Evolutionary conservation across 2,329 filamentous ascomycete genomes (phyloP), one percentile per base, ranked within the genome.

Genomic region (Xylariaceae sp.): DNA sequence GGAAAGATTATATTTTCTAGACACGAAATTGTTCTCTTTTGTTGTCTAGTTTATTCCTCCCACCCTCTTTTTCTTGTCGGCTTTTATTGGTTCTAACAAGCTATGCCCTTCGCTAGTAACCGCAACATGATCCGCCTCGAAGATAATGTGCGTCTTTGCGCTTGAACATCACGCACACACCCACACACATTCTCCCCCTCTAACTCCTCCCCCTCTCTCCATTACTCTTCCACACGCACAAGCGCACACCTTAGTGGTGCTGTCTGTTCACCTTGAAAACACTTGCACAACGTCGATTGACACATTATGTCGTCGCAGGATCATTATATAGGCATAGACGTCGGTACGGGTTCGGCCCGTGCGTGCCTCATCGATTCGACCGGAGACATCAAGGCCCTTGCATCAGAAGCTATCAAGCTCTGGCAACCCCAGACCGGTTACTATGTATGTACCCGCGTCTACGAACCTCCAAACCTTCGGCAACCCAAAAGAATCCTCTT

Each of bases 281-380:
- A 50, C 32, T 44, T 48, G 26, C n/a, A 30, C 27, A 50, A 4
- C 45, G 26, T 55, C 41, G 51, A 62, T 65, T 66, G 53, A 65
- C 63, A 48, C 45, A 29, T 56, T 49, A 64, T 59, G 51, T 50
- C 50, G 31, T 7, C 44, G 44, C 57, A 83, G 73, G 78, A 83
- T 58, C 78, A 85, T 65, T 85, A 80, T 67, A 81, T 97, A 67
- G 92, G 92, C 58, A 89, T 99, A 64, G 94, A 99, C 74, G 92
- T 99, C 49, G 94, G 94, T 50, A 99, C 94, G 26, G 94, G 94
- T 53, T 96, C 90, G 70, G 94, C 92, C 40, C 84, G 94, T 69
- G 94, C 94, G 52, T 97, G 94, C 73, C 90, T 99, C 69, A 96
- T 99, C 72, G 89, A 97, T 70, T 81, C 85, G 59, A 85, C 87